Evolutionary conservation across 192 early-diverging fungal genomes (phyloP).

Genomic region (Obelidium mucronatum): DNA sequence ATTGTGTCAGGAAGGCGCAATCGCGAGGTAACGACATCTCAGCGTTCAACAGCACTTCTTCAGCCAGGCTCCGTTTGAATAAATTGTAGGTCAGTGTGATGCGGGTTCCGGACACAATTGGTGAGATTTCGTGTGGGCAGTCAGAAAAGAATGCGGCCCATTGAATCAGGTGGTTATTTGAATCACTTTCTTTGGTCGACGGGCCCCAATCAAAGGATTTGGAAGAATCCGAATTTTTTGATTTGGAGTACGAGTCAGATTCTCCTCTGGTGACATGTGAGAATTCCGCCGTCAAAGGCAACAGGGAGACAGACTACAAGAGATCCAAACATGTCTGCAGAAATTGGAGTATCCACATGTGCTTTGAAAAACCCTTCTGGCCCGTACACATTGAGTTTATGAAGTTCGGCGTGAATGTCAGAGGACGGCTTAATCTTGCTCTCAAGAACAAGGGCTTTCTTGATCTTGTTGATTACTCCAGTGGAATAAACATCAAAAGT

Average conservation of each 20-base stretch:
- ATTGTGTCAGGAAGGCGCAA: neutral
- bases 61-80: neutral
- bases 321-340: conserved; percentile 35
- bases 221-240: neutral
- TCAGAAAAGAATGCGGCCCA: conserved; percentile 34
- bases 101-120: conserved; percentile 12
- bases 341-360: conserved; percentile 33
- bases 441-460: neutral
- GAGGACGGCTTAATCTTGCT: no score
- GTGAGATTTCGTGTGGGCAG: conserved; percentile 25
- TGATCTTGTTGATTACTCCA: conserved; percentile 1
- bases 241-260: neutral
- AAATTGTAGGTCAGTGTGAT: conserved; percentile 30
- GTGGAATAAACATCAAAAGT: neutral
- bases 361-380: conserved; percentile 27
- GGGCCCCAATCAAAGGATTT: neutral
- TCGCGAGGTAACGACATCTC: neutral
- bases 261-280: no score
- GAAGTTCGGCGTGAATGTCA: conserved; percentile 10
- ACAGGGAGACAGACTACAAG: conserved; percentile 35
- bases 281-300: neutral
- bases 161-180: neutral
- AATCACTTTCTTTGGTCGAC: neutral
- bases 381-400: conserved; percentile 36
- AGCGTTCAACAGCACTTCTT: neutral